phyloP scores from a whole-genome alignment of 2,329 filamentous ascomycete genomes.

The Cercospora berteroae region DNA sequence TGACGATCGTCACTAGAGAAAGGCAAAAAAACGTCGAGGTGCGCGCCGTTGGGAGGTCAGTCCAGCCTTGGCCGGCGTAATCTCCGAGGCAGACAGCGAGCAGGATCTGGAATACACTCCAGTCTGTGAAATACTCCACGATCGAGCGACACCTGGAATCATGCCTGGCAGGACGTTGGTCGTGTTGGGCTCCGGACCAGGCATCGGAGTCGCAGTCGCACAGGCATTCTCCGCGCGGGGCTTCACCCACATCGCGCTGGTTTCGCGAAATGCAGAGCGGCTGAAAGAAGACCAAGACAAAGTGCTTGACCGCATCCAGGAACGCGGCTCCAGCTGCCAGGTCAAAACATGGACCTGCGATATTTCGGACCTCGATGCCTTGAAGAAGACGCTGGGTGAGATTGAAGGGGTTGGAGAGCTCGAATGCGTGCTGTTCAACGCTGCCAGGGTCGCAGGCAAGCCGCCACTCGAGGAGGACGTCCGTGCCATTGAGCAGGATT shows the following conservation, averaged over 20 bases:
- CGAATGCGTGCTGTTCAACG: slow-evolving; percentile 55
- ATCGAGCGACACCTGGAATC: neutral
- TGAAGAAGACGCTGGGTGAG: slow-evolving; percentile 43
- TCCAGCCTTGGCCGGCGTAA: neutral
- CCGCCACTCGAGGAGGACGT: slow-evolving; percentile 45
- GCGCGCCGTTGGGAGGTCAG: neutral
- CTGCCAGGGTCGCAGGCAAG: slow-evolving; percentile 48
- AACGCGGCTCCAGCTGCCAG: slow-evolving; percentile 36
- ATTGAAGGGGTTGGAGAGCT: slow-evolving; percentile 46
- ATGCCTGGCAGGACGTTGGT: slow-evolving; percentile 35
- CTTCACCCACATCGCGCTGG: slow-evolving; percentile 50
- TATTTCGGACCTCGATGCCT: slow-evolving; percentile 42
- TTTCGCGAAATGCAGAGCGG: slow-evolving; percentile 46
- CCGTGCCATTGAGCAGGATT: slow-evolving; percentile 51
- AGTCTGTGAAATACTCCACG: slow-evolving; percentile 5
- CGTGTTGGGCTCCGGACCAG: slow-evolving; percentile 50
- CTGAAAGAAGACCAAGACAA: slow-evolving; percentile 38
- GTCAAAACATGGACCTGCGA: slow-evolving; percentile 49
- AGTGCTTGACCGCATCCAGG: slow-evolving; percentile 36
- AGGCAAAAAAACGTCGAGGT: neutral
- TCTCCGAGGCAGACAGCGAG: neutral
- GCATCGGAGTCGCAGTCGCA: slow-evolving; percentile 48
- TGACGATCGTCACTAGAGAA: neutral
- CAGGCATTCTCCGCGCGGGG: slow-evolving; percentile 45
- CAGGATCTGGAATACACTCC: neutral